Conservation (phyloP, 2,329 filamentous ascomycete species). For the Diaporthe eres region DNA sequence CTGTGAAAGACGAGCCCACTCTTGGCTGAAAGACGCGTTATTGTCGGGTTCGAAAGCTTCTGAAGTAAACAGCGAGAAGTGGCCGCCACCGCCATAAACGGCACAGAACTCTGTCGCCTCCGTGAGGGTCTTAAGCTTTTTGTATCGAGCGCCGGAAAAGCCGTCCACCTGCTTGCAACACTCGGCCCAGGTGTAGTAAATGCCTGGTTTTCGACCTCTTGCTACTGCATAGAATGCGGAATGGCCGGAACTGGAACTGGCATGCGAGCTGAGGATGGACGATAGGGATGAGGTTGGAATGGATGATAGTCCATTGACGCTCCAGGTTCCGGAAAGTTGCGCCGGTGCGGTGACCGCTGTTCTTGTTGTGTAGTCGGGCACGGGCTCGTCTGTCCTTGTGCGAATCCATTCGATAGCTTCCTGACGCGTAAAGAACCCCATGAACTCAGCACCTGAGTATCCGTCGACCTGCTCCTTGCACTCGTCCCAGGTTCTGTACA, state of each 20-base stretch:
- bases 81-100: slow-evolving; percentile 15
- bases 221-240: slow-evolving; percentile 23
- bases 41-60: neutral
- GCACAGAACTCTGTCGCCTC: slow-evolving; percentile 6
- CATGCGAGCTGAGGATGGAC: neutral
- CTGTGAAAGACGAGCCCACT: slow-evolving; percentile 15
- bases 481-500: neutral
- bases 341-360: neutral
- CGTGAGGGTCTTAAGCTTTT: neutral
- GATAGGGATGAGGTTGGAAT: neutral
- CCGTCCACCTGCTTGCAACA: neutral
- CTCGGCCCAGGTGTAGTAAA: neutral
- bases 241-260: neutral
- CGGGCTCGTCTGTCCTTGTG: neutral
- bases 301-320: neutral
- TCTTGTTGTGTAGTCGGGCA: too few species aligned
- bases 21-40: neutral
- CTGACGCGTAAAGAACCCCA: neutral
- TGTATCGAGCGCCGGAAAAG: neutral
- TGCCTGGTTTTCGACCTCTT: neutral
- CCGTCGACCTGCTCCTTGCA: neutral
- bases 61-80: slow-evolving; percentile 11
- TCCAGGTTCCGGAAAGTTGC: neutral
- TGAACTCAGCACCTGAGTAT: neutral
- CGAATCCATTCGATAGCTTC: neutral